Evolutionary conservation across 345 rosid species (phyloP).

Genomic region (Heritiera fomes): DNA sequence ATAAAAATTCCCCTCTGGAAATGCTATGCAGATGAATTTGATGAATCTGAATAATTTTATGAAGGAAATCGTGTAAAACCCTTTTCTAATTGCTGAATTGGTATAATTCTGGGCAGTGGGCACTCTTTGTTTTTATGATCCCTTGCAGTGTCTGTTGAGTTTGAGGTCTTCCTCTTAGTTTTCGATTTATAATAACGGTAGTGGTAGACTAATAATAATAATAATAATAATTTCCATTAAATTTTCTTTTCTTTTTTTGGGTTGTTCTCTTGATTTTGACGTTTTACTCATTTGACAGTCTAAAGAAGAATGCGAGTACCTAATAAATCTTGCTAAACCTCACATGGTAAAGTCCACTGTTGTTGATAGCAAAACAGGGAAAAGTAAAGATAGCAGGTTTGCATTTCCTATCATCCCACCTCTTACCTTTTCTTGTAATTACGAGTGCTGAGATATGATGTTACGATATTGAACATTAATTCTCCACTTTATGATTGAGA

Average conservation of each 20-base stretch:
- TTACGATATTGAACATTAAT: background rate
- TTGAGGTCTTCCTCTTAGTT: background rate
- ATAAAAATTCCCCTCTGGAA: background rate
- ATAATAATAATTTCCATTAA: background rate
- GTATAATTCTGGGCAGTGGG: background rate
- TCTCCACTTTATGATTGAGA: background rate
- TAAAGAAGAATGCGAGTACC: conserved; percentile 82
- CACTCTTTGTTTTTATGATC: background rate
- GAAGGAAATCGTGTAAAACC: background rate
- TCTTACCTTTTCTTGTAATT: background rate
- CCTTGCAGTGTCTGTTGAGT: background rate
- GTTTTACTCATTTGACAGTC: conserved; percentile 46
- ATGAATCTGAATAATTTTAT: background rate
- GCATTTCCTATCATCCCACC: conserved; percentile 9
- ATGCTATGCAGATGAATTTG: background rate
- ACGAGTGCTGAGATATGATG: background rate
- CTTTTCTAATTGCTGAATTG: background rate
- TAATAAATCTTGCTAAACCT: conserved; percentile 84
- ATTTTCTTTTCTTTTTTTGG: background rate
- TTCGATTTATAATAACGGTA: background rate
- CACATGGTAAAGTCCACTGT: conserved; percentile 84
- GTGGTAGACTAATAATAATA: background rate
- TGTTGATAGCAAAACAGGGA: conserved; percentile 81
- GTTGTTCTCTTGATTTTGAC: conserved; percentile 1
- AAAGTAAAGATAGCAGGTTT: conserved; percentile 89